Base-by-base conservation (phyloP, 2,329 filamentous ascomycete species). In the Aschersonia sp. region DNA sequence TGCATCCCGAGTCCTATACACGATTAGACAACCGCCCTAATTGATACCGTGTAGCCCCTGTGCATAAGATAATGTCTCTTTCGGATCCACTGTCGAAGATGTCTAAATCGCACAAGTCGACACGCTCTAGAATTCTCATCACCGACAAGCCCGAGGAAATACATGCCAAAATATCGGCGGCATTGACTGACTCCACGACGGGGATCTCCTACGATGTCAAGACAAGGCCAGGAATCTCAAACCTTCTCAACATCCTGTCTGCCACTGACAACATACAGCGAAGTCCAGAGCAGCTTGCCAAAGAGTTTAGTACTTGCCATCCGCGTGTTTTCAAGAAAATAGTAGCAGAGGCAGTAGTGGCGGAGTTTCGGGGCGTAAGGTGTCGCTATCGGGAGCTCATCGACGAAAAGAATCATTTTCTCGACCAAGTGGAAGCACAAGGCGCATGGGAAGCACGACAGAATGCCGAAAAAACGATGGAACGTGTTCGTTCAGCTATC, bases 21-120 rank as follows among this genome's bases (percentile, higher is more conserved):
- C 22, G 22, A 22, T 22, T 22, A 22, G 22, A 22, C 22, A 4
- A 22, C 10, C 37, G 30, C 9, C 41, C 45, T 46, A 9, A 41
- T 48, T 5, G 29, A 31, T n/a, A 6, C 6, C 22, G n/a, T 43
- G 37, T 11, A 87, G 83, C 83, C n/a, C 81, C 85, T 5, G 78
- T 84, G 2, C 86, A 84, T 56, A 80, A 90, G 51, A 76, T 98
- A 51, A 97, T 95, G 89, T 94, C 88, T 14, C 76, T 98, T 29
- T 79, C 77, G 46, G 70, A 86, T 9, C 90, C 92, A 0, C 67
- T 63, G 0, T 71, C 77, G 46, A 98, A 98, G 62, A 98, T 98
- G 92, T 95, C 88, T 48, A 98, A 98, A 65, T 95, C 88, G 1
- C 75, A 87, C 56, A 59, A 72, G 0, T 77, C 84, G 54, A 71